phyloP scores from a whole-genome alignment of 371 early-diverging fungal genomes.

The Mortierella sp. region DNA sequence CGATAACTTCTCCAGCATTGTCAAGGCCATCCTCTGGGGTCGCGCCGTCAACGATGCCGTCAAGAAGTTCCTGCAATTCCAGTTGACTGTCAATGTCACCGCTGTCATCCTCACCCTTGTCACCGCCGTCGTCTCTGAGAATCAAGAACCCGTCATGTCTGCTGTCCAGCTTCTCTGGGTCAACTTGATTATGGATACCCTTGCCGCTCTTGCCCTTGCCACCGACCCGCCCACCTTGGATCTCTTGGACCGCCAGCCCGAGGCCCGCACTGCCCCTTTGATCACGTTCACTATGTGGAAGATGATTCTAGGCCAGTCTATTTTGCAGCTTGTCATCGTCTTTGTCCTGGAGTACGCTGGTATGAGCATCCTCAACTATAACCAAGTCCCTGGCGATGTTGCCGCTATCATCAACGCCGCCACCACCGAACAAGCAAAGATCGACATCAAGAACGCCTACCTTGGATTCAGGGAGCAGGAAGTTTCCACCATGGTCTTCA shows the following conservation, averaged over 20 bases:
- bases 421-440: background rate
- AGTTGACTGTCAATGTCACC: slow-evolving; percentile 83
- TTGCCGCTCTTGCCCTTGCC: slow-evolving; percentile 84
- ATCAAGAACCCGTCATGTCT: slow-evolving; percentile 70
- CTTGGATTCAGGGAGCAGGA: slow-evolving; percentile 36
- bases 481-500: slow-evolving; percentile 78
- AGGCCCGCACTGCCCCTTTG: slow-evolving; percentile 72
- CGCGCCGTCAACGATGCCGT: slow-evolving; percentile 85
- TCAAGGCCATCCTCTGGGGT: slow-evolving; percentile 85
- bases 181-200: slow-evolving; percentile 87
- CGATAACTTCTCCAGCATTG: slow-evolving; percentile 85
- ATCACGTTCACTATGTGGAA: slow-evolving; percentile 81
- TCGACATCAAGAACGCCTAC: slow-evolving; percentile 13
- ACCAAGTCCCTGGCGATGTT: slow-evolving; percentile 7
- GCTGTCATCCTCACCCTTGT: slow-evolving; percentile 78
- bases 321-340: slow-evolving; percentile 73
- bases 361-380: slow-evolving; percentile 58
- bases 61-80: slow-evolving; percentile 86
- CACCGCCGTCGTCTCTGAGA: slow-evolving; percentile 66
- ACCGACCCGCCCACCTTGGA: slow-evolving; percentile 81
- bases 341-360: slow-evolving; percentile 69
- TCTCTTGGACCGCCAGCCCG: slow-evolving; percentile 72
- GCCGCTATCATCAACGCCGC: background rate
- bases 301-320: slow-evolving; percentile 75
- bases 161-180: slow-evolving; percentile 87